These are phyloP conservation scores for Cystobasidium pallidum DNA, from an alignment of 1,284 basidiomycete species.

Conservation along the genomic window DNA sequence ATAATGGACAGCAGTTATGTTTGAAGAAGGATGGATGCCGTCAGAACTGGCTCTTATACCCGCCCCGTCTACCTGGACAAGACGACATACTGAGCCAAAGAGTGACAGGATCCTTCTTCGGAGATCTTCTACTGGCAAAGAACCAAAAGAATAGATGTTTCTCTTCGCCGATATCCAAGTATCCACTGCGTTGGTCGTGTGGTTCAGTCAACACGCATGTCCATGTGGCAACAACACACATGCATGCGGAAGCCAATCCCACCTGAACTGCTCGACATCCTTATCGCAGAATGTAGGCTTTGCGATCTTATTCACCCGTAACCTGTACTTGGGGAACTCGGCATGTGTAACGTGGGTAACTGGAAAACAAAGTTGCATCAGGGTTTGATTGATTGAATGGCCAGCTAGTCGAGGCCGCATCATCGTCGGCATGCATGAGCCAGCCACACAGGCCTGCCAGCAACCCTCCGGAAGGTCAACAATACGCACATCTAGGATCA, in stretches of 20 bases:
- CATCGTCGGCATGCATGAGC: background rate
- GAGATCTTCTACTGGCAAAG: conserved; percentile 77
- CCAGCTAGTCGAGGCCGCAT: background rate
- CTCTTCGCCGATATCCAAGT: conserved; percentile 81
- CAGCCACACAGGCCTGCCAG: background rate
- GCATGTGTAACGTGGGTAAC: conserved; percentile 76
- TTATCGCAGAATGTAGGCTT: conserved; percentile 42
- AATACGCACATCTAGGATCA: conserved; percentile 35
- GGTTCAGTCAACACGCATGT: conserved; percentile 61
- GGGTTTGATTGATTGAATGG: too few species aligned
- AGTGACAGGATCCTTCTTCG: conserved; percentile 75
- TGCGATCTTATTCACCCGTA: conserved; percentile 70
- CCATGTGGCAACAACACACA: background rate
- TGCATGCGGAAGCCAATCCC: background rate
- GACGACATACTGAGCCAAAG: conserved; percentile 76
- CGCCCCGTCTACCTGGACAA: background rate
- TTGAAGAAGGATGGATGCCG: too few species aligned
- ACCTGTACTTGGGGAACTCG: conserved; percentile 69
- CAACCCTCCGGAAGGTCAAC: background rate
- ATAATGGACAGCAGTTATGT: background rate
- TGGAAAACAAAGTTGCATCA: conserved; percentile 52
- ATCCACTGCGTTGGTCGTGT: conserved; percentile 74
- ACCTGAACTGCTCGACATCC: conserved; percentile 43
- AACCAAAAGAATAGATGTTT: conserved; percentile 74
- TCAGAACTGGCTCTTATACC: too few species aligned